Conservation (phyloP, 1,284 basidiomycete genomes). For the Sanguinoderma infundibulare region DNA sequence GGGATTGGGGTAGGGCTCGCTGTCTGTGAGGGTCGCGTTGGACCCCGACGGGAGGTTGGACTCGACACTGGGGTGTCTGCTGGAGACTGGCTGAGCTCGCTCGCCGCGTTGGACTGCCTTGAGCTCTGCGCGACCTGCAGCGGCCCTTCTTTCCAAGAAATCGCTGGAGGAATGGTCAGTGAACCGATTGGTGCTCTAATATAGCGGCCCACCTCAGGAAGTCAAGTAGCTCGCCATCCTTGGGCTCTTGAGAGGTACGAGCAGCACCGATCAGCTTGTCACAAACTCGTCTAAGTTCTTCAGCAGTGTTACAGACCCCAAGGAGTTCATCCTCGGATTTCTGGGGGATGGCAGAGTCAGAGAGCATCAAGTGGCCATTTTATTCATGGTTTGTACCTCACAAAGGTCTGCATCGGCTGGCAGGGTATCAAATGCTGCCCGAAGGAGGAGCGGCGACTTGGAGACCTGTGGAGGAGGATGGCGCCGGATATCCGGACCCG, state of each 20-base stretch:
- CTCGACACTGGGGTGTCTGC: background rate
- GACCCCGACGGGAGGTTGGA: background rate
- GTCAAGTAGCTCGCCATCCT: slow-evolving; percentile 12
- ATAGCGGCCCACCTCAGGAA: slow-evolving; percentile 4
- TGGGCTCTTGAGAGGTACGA: slow-evolving; percentile 11
- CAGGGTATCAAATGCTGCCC: slow-evolving; percentile 1
- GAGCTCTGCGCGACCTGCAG: slow-evolving; percentile 5
- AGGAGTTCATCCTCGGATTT: slow-evolving; percentile 25
- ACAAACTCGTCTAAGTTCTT: slow-evolving; percentile 9
- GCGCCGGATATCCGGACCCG: background rate
- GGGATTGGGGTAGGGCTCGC: background rate
- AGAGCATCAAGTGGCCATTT: too few relatives aligned
- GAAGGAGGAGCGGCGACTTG: background rate
- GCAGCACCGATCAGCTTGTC: slow-evolving; percentile 22
- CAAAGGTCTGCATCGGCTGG: slow-evolving; percentile 13
- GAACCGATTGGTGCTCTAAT: background rate
- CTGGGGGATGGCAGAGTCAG: slow-evolving; percentile 2
- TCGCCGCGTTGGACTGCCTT: slow-evolving; percentile 21
- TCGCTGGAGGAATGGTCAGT: slow-evolving; percentile 1
- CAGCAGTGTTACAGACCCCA: slow-evolving; percentile 10
- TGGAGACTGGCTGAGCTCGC: background rate
- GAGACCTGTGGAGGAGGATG: background rate
- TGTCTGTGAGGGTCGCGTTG: background rate
- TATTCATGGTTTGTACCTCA: slow-evolving; percentile 8
- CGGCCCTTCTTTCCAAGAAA: slow-evolving; percentile 9